phyloP scores from a whole-genome alignment of 768 basidiomycete genomes.

The Dioszegia hungarica region DNA sequence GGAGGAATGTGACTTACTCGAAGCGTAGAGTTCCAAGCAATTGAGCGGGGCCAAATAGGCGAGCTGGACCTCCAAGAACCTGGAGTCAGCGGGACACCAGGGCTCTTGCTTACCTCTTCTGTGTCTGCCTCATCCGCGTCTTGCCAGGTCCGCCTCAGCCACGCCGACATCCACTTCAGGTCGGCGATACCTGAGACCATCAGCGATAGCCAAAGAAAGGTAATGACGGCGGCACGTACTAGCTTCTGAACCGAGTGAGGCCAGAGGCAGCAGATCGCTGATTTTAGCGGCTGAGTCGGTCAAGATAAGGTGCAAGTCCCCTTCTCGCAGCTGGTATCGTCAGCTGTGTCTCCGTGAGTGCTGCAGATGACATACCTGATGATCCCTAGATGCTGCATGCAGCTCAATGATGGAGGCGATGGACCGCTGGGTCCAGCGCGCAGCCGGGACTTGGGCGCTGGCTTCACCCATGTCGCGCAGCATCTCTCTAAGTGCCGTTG shows the following conservation, averaged over 20 bases:
- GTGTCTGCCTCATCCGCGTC: background rate
- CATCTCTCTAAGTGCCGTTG: background rate
- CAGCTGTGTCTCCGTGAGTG: background rate
- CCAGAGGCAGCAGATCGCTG: background rate
- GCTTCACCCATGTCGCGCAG: background rate
- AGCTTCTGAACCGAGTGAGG: background rate
- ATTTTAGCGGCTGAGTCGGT: background rate
- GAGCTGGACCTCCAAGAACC: slow-evolving; percentile 30
- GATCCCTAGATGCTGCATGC: background rate
- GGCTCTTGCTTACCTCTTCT: background rate
- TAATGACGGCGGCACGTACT: background rate
- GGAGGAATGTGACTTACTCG: slow-evolving; percentile 21
- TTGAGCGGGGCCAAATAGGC: slow-evolving; percentile 34
- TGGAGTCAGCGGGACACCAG: background rate
- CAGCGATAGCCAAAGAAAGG: background rate
- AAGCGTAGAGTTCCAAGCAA: slow-evolving; percentile 29
- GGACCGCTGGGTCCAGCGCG: background rate
- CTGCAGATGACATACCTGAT: background rate
- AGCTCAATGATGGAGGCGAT: background rate
- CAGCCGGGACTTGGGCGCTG: background rate
- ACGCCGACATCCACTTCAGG: slow-evolving; percentile 1
- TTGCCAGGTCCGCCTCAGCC: background rate
- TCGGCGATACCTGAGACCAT: background rate
- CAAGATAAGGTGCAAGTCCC: background rate
- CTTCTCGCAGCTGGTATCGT: background rate